Base-by-base conservation (phyloP, 306 rosid genomes). In the Cicer bijugum region DNA sequence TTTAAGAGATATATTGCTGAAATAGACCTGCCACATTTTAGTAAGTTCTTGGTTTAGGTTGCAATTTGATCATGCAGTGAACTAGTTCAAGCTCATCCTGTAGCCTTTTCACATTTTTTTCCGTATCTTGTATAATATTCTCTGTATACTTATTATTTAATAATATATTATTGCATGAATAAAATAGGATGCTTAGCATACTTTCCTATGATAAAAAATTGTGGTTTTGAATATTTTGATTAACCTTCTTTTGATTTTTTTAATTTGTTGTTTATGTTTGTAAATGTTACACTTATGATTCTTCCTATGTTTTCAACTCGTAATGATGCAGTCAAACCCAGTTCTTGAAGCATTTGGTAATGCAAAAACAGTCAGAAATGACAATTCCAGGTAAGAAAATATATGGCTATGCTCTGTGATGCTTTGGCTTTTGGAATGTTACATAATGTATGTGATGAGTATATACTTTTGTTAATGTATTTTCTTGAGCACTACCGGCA, bases 321-420 rank as follows among this genome's bases (percentile, higher is more conserved):
- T 79, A 59, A 40, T 72, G 52, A 3, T 84, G 86, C 94, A 92
- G 98, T 90, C 98, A 71, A 92, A 92, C 85, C 98, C 96, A 82
- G 98, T 92, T 84, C 98, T 92, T 59, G 98, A 92, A 86, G 98
- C 98, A 76, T 92, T 92, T 85, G 98, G 98, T 77, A 90, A 92
- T 6, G 94, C 98, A 63, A 92, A 92, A 81, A 92, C 98, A 67
- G 93, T 91, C 47, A 87, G 88, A 81, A 92, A 92, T 80, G 87
- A 86, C 86, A 92, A 92, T 87, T 92, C 98, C 79, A 92, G 98
- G 98, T 92, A 78, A 85, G 78, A 75, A 77, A 77, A 42, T 74
- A 80, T 45, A 38, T 57, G 43, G 48, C 47, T 80, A 53, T 53
- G 71, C 56, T 46, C 8, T 61, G 42, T 68, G 62, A 37, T 69